phyloP scores from a whole-genome alignment of 768 basidiomycete genomes.

The Rhodotorula graminis region DNA sequence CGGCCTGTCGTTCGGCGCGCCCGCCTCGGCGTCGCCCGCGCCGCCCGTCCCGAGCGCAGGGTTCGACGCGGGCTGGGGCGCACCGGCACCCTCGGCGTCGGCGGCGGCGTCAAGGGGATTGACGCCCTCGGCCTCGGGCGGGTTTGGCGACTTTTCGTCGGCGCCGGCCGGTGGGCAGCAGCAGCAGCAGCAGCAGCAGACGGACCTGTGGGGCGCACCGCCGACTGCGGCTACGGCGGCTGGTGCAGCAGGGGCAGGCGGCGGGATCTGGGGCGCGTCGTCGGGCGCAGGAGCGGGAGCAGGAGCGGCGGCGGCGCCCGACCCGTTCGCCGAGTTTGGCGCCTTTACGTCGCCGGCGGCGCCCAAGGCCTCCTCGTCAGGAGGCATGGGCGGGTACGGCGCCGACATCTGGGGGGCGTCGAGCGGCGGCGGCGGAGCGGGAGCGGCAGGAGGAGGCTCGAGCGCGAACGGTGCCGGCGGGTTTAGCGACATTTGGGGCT shows the following conservation, averaged over 20 bases:
- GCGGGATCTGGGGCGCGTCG: not conserved
- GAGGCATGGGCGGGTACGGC: not conserved
- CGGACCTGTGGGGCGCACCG: constrained; percentile 8
- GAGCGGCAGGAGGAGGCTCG: not conserved
- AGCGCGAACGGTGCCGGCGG: not conserved
- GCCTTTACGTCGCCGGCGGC: constrained; percentile 16
- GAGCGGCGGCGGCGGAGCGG: not conserved
- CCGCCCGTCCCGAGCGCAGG: not conserved
- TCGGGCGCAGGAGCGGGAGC: not conserved
- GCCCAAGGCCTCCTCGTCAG: not conserved
- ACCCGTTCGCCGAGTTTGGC: constrained; percentile 35
- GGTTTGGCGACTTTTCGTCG: not conserved
- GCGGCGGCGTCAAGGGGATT: not conserved
- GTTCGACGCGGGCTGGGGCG: constrained; percentile 6
- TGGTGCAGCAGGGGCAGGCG: too few species aligned
- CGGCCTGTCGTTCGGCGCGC: constrained; percentile 26
- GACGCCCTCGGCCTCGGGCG: not conserved
- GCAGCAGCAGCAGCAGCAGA: too few species aligned
- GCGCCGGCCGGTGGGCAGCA: not conserved
- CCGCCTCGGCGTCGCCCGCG: not conserved
- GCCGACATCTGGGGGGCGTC: constrained; percentile 9
- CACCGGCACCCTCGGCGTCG: too few species aligned
- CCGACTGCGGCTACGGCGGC: not conserved
- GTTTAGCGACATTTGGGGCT: constrained; percentile 34
- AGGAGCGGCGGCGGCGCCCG: not conserved